Percentiles rank a stretch among this genome's conserved stretches.
These are phyloP conservation scores for Apiotrichum sp. DNA, from an alignment of 1,284 basidiomycete species.

Conservation along the genomic window DNA sequence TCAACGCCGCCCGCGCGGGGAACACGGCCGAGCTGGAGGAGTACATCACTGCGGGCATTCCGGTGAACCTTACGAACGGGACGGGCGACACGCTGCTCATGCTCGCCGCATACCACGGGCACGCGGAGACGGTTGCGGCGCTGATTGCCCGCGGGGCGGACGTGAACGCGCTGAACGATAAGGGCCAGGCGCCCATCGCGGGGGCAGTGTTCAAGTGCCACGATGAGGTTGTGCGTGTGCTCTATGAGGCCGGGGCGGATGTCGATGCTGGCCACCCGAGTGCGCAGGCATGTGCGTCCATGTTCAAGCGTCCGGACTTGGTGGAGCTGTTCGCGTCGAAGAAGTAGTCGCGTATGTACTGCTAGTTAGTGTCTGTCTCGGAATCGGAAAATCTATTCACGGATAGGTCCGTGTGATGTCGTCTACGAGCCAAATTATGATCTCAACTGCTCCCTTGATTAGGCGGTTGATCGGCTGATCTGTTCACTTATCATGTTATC, in stretches of 20 bases:
- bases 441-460: no score
- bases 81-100: constrained; percentile 75
- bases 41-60: constrained; percentile 67
- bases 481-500: no score
- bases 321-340: constrained; percentile 8
- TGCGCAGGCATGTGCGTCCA: constrained; percentile 58
- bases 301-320: constrained; percentile 21
- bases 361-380: no score
- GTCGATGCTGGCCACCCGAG: constrained; percentile 63
- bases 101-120: constrained; percentile 74
- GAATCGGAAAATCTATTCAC: no score
- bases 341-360: not conserved
- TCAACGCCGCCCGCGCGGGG: constrained; percentile 66
- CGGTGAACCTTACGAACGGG: constrained; percentile 68
- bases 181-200: constrained; percentile 70
- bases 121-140: constrained; percentile 54
- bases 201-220: constrained; percentile 73
- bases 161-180: constrained; percentile 65
- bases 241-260: constrained; percentile 63
- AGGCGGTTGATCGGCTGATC: no score
- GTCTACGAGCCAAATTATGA: no score
- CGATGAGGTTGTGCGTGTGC: constrained; percentile 57
- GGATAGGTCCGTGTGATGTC: no score
- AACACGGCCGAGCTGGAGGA: constrained; percentile 51
- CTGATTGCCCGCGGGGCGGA: constrained; percentile 60